These are phyloP conservation scores for Exophiala aquamarina DNA, from an alignment of 2,329 filamentous ascomycete genomes.

Conservation along the genomic window DNA sequence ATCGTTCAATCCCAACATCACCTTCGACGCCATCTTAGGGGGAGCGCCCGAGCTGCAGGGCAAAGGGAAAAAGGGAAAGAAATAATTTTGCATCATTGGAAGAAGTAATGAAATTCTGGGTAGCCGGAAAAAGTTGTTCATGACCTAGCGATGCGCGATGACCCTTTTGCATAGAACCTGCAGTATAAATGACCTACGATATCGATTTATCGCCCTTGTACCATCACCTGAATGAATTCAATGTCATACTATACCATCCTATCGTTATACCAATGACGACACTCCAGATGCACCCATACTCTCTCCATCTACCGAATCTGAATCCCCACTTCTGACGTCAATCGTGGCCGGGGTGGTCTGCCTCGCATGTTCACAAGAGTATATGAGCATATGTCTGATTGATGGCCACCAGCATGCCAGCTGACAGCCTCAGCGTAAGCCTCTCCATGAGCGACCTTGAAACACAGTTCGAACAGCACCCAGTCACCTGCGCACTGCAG, in stretches of 20 bases:
- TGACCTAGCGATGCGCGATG: neutral
- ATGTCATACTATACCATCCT: too few species aligned
- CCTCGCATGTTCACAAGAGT: too few species aligned
- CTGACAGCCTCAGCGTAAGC: conserved; percentile 29
- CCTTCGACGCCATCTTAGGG: conserved; percentile 49
- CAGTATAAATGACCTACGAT: neutral
- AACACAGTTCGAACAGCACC: conserved; percentile 51
- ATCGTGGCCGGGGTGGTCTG: too few species aligned
- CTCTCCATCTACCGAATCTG: too few species aligned
- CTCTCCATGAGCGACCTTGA: conserved; percentile 50
- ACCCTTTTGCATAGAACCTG: neutral
- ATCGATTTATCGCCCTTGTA: neutral
- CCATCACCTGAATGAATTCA: neutral
- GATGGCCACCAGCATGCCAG: too few species aligned
- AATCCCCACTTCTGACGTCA: too few species aligned
- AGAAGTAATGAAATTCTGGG: neutral
- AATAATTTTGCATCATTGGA: conserved; percentile 2
- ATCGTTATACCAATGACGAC: too few species aligned
- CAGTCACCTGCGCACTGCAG: conserved; percentile 56
- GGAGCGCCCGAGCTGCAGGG: conserved; percentile 37
- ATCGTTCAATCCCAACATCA: conserved; percentile 48
- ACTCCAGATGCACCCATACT: too few species aligned
- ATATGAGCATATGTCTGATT: too few species aligned
- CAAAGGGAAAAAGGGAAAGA: conserved; percentile 30
- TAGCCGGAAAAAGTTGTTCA: neutral